These are phyloP conservation scores for Amanita thiersii DNA, from an alignment of 768 basidiomycete species.

Conservation along the genomic window DNA sequence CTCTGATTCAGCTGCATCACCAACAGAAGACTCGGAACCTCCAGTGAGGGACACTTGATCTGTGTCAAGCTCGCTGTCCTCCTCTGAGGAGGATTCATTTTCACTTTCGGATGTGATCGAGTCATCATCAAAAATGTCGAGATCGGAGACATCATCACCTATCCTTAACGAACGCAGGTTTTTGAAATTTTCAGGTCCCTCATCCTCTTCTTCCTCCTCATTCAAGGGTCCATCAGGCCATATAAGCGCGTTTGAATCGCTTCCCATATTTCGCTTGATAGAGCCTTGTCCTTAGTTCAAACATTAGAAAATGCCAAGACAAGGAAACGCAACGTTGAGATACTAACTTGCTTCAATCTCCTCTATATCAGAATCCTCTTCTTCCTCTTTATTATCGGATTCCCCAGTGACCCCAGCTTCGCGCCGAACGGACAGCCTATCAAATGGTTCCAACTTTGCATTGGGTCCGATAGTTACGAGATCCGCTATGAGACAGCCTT, in stretches of 20 bases:
- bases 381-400: slow-evolving; percentile 25
- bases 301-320: slow-evolving; percentile 26
- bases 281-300: slow-evolving; percentile 32
- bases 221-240: slow-evolving; percentile 69
- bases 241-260: slow-evolving; percentile 66
- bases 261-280: slow-evolving; percentile 39
- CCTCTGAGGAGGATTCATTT: slow-evolving; percentile 31
- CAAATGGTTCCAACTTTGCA: slow-evolving; percentile 59
- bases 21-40: slow-evolving; percentile 41
- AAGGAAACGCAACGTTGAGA: neutral
- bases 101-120: slow-evolving; percentile 50
- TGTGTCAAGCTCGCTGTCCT: slow-evolving; percentile 27
- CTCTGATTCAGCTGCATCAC: slow-evolving; percentile 49
- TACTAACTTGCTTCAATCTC: slow-evolving; percentile 59
- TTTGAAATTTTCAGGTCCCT: slow-evolving; percentile 48
- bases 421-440: slow-evolving; percentile 56
- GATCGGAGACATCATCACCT: slow-evolving; percentile 61
- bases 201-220: slow-evolving; percentile 55
- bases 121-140: slow-evolving; percentile 52
- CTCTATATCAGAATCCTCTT: slow-evolving; percentile 55
- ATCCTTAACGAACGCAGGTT: slow-evolving; percentile 73
- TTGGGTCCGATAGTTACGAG: slow-evolving; percentile 74
- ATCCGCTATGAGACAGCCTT: slow-evolving; percentile 78
- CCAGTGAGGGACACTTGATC: slow-evolving; percentile 29
- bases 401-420: slow-evolving; percentile 27